phyloP scores from a whole-genome alignment of 306 rosid species.

The Astragalus membranaceus region DNA sequence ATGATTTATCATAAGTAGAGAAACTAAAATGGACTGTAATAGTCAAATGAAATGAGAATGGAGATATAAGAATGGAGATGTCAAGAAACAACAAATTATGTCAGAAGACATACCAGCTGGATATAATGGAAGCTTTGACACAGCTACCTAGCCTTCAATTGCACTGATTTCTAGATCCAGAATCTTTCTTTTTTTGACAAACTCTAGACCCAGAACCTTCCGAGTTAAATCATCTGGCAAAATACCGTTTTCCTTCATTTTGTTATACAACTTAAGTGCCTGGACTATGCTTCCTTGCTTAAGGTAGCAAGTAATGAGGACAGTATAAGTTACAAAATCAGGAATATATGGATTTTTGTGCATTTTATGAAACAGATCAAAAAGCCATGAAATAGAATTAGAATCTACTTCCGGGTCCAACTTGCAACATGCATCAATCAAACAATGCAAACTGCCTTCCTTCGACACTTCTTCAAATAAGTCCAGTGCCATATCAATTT shows the following conservation, averaged over 20 bases:
- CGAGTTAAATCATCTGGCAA: constrained; percentile 34
- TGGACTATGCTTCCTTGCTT: constrained; percentile 24
- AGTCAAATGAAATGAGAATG: too few relatives aligned
- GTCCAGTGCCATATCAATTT: constrained; percentile 36
- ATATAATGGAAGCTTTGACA: constrained; percentile 20
- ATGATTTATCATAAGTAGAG: too few relatives aligned
- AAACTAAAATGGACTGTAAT: too few relatives aligned
- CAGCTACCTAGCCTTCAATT: constrained; percentile 15
- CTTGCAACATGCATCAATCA: constrained; percentile 53
- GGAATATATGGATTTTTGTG: constrained; percentile 30
- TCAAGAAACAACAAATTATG: neutral
- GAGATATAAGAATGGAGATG: neutral
- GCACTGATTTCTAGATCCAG: constrained; percentile 18
- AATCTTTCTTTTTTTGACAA: neutral
- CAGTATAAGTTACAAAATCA: constrained; percentile 48
- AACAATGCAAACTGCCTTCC: constrained; percentile 41
- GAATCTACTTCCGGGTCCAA: constrained; percentile 33
- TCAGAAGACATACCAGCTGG: constrained; percentile 26
- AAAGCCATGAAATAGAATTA: neutral
- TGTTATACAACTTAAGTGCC: constrained; percentile 28
- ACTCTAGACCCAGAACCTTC: constrained; percentile 10
- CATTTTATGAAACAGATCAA: constrained; percentile 48
- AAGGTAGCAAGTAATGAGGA: constrained; percentile 35
- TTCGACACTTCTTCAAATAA: constrained; percentile 42
- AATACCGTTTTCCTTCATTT: constrained; percentile 40